These are phyloP conservation scores for Lodderomyces parapsilosis DNA, from an alignment of 1,139 yeast species.

Conservation along the genomic window DNA sequence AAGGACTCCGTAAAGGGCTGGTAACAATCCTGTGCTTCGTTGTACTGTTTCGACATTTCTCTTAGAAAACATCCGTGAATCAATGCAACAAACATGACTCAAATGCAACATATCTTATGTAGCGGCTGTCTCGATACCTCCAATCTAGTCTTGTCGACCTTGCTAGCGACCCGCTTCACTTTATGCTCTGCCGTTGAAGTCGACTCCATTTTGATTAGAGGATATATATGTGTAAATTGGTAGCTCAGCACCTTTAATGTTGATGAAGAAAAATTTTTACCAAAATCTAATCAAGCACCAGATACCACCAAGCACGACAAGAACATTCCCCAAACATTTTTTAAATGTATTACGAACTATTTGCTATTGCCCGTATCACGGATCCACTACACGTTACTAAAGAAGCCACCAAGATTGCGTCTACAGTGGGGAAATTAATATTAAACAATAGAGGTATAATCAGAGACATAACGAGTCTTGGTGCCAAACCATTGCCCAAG, in stretches of 20 bases:
- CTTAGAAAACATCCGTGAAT: too few relatives aligned
- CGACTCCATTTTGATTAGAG: too few relatives aligned
- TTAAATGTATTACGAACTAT: conserved; percentile 89
- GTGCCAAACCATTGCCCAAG: conserved; percentile 75
- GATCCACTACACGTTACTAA: conserved; percentile 53
- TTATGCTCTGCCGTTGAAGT: too few relatives aligned
- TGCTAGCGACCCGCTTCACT: too few relatives aligned
- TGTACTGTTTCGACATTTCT: too few relatives aligned
- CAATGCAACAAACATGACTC: too few relatives aligned
- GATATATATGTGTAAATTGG: neutral
- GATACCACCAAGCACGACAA: neutral
- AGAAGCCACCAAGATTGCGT: conserved; percentile 72
- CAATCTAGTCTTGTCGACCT: too few relatives aligned
- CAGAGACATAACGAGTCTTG: conserved; percentile 77
- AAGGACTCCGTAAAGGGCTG: too few relatives aligned
- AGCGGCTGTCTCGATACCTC: too few relatives aligned
- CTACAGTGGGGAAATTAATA: conserved; percentile 79
- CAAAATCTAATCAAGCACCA: neutral
- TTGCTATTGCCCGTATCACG: conserved; percentile 82
- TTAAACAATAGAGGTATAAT: conserved; percentile 90
- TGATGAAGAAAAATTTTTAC: conserved; percentile 1
- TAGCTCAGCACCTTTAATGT: neutral
- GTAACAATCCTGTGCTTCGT: too few relatives aligned
- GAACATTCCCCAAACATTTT: neutral
- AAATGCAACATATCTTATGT: too few relatives aligned